Conservation (phyloP, 1,284 basidiomycete genomes). For the Ustilago sp. region DNA sequence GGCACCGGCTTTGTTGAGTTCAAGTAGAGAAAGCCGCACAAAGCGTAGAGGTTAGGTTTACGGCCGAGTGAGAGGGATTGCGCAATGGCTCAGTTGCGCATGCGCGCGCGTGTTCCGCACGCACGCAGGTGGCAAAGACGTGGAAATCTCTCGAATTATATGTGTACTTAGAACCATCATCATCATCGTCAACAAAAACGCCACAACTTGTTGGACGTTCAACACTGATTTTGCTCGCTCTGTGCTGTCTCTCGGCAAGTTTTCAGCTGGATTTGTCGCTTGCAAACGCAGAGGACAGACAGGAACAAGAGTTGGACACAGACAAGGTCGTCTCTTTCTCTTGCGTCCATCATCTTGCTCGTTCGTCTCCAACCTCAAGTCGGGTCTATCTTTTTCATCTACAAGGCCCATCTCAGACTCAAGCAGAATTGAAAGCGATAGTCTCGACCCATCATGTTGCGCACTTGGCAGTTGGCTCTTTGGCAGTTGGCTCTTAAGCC, state of each 20-base stretch:
- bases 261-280: slow-evolving; percentile 7
- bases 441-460: slow-evolving; percentile 13
- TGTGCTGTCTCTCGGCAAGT: background rate
- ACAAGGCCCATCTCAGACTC: background rate
- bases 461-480: slow-evolving; percentile 9
- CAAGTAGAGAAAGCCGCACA: too few relatives aligned
- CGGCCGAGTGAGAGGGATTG: too few relatives aligned
- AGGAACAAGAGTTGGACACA: too few relatives aligned
- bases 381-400: background rate
- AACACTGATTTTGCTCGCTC: background rate
- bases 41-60: too few relatives aligned
- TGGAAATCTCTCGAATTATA: too few relatives aligned
- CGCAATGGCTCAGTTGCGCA: too few relatives aligned
- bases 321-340: background rate
- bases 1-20: slow-evolving; percentile 2
- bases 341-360: background rate
- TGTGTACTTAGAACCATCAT: too few relatives aligned
- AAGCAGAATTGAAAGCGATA: too few relatives aligned
- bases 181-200: too few relatives aligned
- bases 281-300: too few relatives aligned
- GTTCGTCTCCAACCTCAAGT: background rate
- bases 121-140: too few relatives aligned
- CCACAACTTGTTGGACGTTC: background rate
- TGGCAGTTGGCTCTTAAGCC: slow-evolving; percentile 21
- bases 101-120: too few relatives aligned